phyloP scores from a whole-genome alignment of 495 filamentous ascomycete species.

The Xylaria sp. region DNA sequence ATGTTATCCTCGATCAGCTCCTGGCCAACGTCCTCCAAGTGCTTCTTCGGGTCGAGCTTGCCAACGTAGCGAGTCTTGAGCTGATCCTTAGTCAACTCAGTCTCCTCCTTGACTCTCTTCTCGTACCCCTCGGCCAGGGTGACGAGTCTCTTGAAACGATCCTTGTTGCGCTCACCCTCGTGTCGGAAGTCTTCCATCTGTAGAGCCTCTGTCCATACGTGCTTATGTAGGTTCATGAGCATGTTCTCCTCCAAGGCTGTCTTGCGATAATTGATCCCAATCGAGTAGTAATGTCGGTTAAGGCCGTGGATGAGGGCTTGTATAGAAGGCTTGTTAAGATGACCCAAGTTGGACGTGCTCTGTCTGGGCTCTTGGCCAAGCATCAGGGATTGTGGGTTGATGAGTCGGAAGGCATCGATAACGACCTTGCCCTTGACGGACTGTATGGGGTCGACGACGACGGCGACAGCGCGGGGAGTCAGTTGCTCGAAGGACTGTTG shows the following conservation, averaged over 20 bases:
- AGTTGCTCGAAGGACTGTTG: conserved; percentile 99
- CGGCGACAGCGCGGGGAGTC: conserved; percentile 92
- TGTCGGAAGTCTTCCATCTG: conserved; percentile 95
- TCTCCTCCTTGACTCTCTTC: conserved; percentile 98
- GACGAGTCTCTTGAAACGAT: conserved; percentile 85
- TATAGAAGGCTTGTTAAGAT: conserved; percentile 98
- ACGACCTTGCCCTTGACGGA: conserved; percentile 99
- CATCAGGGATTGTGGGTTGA: conserved; percentile 98
- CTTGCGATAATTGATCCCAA: conserved; percentile 97
- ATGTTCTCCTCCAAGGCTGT: conserved; percentile 98
- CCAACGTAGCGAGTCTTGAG: conserved; percentile 98
- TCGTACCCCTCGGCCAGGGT: conserved; percentile 93
- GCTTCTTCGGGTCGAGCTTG: conserved; percentile 99
- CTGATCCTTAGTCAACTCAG: conserved; percentile 94
- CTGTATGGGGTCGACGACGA: conserved; percentile 98
- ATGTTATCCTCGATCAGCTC: conserved; percentile 98
- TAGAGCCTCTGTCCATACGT: conserved; percentile 97
- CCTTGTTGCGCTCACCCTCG: conserved; percentile 83
- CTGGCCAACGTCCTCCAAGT: conserved; percentile 94
- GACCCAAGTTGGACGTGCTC: conserved; percentile 95
- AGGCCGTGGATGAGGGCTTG: conserved; percentile 98
- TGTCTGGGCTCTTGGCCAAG: conserved; percentile 98
- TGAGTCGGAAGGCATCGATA: conserved; percentile 98
- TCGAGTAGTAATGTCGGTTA: conserved; percentile 98
- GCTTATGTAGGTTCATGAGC: conserved; percentile 99